These are phyloP conservation scores for Tolypocladium nubicola DNA, from an alignment of 2,329 filamentous ascomycete species.

Conservation along the genomic window DNA sequence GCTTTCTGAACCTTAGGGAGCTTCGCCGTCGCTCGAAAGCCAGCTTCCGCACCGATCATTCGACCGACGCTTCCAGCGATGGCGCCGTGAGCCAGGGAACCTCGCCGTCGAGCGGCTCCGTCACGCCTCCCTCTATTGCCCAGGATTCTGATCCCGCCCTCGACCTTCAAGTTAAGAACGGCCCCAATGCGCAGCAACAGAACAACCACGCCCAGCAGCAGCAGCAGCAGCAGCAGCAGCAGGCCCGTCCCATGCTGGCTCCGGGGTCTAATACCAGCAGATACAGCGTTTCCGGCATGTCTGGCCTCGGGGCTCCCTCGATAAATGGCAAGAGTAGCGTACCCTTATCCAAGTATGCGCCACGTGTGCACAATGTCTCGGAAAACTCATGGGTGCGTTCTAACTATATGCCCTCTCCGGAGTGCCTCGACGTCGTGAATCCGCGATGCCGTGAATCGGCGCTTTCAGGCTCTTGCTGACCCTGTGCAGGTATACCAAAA, in stretches of 20 bases:
- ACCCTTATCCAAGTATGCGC: slow-evolving; percentile 69
- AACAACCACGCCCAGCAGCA: background rate
- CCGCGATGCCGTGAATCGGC: background rate
- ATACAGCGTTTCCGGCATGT: slow-evolving; percentile 54
- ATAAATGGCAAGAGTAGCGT: slow-evolving; percentile 43
- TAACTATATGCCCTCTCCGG: background rate
- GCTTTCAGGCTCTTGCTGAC: slow-evolving; percentile 10
- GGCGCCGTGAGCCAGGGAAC: slow-evolving; percentile 46
- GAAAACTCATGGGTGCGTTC: slow-evolving; percentile 74
- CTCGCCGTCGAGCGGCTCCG: slow-evolving; percentile 55
- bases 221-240: slow-evolving; percentile 14
- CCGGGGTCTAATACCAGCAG: slow-evolving; percentile 37
- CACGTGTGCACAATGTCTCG: slow-evolving; percentile 65
- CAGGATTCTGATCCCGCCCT: slow-evolving; percentile 56
- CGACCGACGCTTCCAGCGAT: slow-evolving; percentile 52
- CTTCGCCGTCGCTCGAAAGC: slow-evolving; percentile 67
- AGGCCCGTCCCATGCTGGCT: slow-evolving; percentile 26
- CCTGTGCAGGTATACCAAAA: slow-evolving; percentile 76
- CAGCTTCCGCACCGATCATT: slow-evolving; percentile 57
- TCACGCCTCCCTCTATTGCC: slow-evolving; percentile 65
- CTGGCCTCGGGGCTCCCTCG: slow-evolving; percentile 46
- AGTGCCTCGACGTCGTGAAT: background rate
- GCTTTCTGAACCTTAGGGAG: slow-evolving; percentile 60
- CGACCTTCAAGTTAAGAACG: slow-evolving; percentile 48
- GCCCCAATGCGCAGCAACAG: slow-evolving; percentile 13